These are phyloP conservation scores for Plectosphaerella plurivora DNA, from an alignment of 2,329 filamentous ascomycete species.

Conservation along the genomic window DNA sequence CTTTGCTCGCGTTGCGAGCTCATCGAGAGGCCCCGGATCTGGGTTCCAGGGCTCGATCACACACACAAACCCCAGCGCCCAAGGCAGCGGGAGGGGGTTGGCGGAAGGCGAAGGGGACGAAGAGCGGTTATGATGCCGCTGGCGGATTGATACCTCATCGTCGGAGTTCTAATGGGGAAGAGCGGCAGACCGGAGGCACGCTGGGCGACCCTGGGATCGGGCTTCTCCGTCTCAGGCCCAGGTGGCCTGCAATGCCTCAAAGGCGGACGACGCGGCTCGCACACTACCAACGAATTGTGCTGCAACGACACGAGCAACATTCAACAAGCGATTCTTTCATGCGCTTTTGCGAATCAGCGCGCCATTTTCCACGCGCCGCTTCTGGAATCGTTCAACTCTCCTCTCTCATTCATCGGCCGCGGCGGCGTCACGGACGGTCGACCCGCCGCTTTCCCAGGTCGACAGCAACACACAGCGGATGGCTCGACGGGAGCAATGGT, in stretches of 20 bases:
- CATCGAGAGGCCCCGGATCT: background rate
- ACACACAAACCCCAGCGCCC: background rate
- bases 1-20: background rate
- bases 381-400: background rate
- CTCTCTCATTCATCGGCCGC: too few species aligned
- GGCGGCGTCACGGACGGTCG: too few species aligned
- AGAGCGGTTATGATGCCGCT: background rate
- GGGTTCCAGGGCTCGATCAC: background rate
- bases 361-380: background rate
- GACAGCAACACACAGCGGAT: background rate
- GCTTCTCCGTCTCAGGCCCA: too few species aligned
- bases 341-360: background rate
- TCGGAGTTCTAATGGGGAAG: background rate
- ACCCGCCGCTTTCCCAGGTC: too few species aligned
- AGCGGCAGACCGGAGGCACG: background rate
- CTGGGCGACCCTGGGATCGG: too few species aligned
- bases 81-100: background rate
- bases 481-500: background rate
- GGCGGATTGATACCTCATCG: background rate
- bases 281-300: too few species aligned
- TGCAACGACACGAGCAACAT: too few species aligned
- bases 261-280: too few species aligned
- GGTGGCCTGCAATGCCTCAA: too few species aligned
- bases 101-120: background rate
- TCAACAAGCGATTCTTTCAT: background rate